phyloP scores from a whole-genome alignment of 495 filamentous ascomycete species.

The Astrocystis sublimbata region DNA sequence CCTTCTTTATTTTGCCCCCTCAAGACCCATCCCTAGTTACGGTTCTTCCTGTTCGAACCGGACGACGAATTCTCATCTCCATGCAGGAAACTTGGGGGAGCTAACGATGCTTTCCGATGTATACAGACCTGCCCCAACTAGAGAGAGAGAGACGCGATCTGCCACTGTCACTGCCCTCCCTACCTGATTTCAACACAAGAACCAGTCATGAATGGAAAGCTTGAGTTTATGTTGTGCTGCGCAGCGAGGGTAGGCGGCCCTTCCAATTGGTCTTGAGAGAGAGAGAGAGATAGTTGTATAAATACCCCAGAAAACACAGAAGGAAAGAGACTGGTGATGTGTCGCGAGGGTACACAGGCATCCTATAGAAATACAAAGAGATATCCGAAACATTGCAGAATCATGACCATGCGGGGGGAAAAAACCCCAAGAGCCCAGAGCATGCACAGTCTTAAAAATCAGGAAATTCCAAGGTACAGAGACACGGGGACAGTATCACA shows the following conservation, averaged over 20 bases:
- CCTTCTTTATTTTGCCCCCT: neutral
- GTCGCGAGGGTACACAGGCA: neutral
- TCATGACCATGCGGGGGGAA: neutral
- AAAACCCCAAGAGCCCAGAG: neutral
- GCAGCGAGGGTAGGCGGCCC: neutral
- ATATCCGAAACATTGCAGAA: neutral
- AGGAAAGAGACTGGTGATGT: neutral
- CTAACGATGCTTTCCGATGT: neutral
- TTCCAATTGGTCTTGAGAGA: neutral
- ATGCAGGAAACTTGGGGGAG: neutral
- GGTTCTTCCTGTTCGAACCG: neutral
- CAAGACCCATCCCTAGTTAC: neutral
- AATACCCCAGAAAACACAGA: neutral
- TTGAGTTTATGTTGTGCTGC: neutral
- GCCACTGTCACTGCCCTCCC: too few relatives aligned
- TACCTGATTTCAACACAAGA: too few relatives aligned
- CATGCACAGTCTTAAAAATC: too few relatives aligned
- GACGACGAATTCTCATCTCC: neutral
- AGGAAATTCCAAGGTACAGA: too few relatives aligned
- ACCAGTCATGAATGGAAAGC: neutral
- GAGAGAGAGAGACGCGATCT: too few relatives aligned
- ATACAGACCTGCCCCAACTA: slow-evolving; percentile 35
- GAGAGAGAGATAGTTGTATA: too few relatives aligned
- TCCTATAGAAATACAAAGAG: too few relatives aligned
- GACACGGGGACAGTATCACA: too few relatives aligned